Evolutionary conservation across 768 basidiomycete genomes (phyloP).

Genomic region (Boletus reticulatus): DNA sequence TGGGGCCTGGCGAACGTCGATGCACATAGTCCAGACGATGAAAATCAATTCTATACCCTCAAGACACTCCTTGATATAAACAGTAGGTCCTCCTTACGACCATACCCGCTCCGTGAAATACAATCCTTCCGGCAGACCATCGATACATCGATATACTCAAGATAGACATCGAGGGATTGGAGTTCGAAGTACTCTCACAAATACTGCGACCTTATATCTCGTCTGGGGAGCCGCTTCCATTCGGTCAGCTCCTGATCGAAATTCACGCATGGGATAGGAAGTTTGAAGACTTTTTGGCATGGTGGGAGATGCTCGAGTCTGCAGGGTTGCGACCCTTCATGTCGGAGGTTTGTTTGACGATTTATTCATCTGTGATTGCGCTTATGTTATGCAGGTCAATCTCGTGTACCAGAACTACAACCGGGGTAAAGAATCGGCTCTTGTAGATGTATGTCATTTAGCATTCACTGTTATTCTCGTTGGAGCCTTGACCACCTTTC

Average conservation of each 20-base stretch:
- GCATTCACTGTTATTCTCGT: background rate
- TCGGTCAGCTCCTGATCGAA: conserved; percentile 48
- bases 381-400: conserved; percentile 43
- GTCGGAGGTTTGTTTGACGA: conserved; percentile 35
- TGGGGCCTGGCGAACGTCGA: conserved; percentile 41
- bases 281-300: conserved; percentile 36
- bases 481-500: background rate
- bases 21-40: conserved; percentile 30
- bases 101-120: background rate
- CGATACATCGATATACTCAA: conserved; percentile 41
- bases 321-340: conserved; percentile 48
- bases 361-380: background rate
- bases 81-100: conserved; percentile 25
- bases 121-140: conserved; percentile 28
- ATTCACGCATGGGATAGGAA: conserved; percentile 40
- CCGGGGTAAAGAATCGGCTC: conserved; percentile 40
- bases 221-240: conserved; percentile 39
- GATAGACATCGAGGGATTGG: conserved; percentile 49
- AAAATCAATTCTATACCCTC: conserved; percentile 44
- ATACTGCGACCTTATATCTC: conserved; percentile 38
- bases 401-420: conserved; percentile 60
- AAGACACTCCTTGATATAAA: conserved; percentile 43
- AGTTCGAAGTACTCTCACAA: conserved; percentile 42
- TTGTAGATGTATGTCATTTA: conserved; percentile 43
- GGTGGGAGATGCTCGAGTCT: conserved; percentile 47